Evolutionary conservation across 441 rosid species (phyloP).

Genomic region (Gossypium armourianum): DNA sequence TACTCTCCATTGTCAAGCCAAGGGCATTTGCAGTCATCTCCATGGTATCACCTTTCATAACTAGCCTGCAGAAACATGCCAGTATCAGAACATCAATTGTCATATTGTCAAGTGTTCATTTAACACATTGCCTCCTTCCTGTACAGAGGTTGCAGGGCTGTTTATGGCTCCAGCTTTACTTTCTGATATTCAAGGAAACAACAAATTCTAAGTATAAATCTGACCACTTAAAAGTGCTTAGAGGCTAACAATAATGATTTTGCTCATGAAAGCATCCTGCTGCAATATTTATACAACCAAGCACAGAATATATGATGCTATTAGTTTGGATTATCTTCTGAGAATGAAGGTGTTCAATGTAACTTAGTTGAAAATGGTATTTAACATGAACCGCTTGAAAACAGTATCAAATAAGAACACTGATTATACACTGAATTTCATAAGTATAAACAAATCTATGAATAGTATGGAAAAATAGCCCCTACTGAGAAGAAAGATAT

Average conservation of each 20-base stretch:
- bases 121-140: not conserved
- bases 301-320: not conserved
- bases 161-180: not conserved
- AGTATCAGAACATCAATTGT: slow-evolving; percentile 19
- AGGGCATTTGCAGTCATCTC: slow-evolving; percentile 72
- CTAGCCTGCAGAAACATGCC: slow-evolving; percentile 40
- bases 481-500: not conserved
- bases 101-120: slow-evolving; percentile 14
- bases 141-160: not conserved
- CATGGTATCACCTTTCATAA: slow-evolving; percentile 52
- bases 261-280: not conserved
- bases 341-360: not conserved
- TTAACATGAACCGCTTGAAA: not conserved
- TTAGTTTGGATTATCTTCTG: not conserved
- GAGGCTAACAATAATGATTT: not conserved
- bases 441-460: not conserved
- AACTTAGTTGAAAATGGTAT: not conserved
- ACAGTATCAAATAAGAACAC: not conserved
- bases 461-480: not conserved
- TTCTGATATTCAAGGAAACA: not conserved
- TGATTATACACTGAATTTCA: not conserved
- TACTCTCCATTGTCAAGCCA: slow-evolving; percentile 90
- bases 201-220: not conserved
- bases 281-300: not conserved
- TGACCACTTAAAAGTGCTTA: not conserved